These are phyloP conservation scores for Rhinocladiella similis DNA, from an alignment of 2,329 filamentous ascomycete species.

Conservation along the genomic window DNA sequence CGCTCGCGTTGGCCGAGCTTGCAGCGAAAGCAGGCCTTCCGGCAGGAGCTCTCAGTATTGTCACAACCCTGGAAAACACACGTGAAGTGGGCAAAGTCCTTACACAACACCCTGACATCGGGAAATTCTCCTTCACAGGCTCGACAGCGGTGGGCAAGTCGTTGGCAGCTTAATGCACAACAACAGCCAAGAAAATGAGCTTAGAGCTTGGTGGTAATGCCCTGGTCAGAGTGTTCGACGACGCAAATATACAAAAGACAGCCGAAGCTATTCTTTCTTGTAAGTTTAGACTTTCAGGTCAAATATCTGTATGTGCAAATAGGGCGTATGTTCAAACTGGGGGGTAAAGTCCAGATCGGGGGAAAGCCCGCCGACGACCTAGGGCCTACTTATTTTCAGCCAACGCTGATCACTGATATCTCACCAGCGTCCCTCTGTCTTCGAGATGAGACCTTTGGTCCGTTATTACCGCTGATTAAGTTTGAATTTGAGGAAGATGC, in stretches of 20 bases:
- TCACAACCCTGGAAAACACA: slow-evolving; percentile 68
- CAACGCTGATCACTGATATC: no score
- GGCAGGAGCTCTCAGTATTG: slow-evolving; percentile 35
- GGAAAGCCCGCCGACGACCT: no score
- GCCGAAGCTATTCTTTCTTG: slow-evolving; percentile 4
- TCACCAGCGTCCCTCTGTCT: no score
- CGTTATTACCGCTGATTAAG: slow-evolving; percentile 32
- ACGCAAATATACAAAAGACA: slow-evolving; percentile 36
- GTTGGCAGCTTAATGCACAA: slow-evolving; percentile 32
- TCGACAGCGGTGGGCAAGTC: slow-evolving; percentile 34
- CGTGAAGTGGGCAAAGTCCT: slow-evolving; percentile 63
- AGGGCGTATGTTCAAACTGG: slow-evolving; percentile 77
- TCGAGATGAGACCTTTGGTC: slow-evolving; percentile 49
- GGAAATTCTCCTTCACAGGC: slow-evolving; percentile 32
- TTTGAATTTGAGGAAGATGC: slow-evolving; percentile 60
- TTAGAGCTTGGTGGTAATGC: slow-evolving; percentile 46
- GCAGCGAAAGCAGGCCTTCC: slow-evolving; percentile 36
- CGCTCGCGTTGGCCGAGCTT: slow-evolving; percentile 33
- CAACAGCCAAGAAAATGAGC: slow-evolving; percentile 41
- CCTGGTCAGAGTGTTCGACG: slow-evolving; percentile 41
- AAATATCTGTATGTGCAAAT: slow-evolving; percentile 52
- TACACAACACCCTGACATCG: slow-evolving; percentile 20
- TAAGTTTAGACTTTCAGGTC: slow-evolving; percentile 20
- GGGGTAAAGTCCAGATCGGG: no score
- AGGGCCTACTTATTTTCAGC: no score